Conservation (phyloP, 306 rosid genomes). For the Casuarina glauca region DNA sequence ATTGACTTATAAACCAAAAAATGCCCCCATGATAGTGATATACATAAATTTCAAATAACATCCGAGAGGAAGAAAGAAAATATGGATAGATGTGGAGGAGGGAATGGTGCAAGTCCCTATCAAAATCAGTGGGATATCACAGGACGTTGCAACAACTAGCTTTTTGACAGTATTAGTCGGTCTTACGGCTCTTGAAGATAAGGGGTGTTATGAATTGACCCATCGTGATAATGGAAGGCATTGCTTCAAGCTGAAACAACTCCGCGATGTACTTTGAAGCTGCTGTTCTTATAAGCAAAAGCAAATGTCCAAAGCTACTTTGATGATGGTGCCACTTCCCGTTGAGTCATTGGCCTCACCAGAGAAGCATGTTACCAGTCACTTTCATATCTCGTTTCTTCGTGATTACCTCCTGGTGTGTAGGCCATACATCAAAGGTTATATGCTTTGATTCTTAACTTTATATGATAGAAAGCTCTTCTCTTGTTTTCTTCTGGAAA, state of each 20-base stretch:
- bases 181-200: neutral
- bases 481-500: too few species aligned
- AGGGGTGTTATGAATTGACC: neutral
- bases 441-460: too few species aligned
- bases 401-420: too few species aligned
- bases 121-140: neutral
- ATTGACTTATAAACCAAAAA: too few species aligned
- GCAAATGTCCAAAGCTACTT: neutral
- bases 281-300: neutral
- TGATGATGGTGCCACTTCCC: too few species aligned
- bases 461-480: too few species aligned
- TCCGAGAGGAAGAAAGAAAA: neutral
- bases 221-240: neutral
- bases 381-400: too few species aligned
- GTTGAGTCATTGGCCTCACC: too few species aligned
- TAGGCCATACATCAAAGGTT: too few species aligned
- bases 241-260: neutral
- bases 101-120: neutral
- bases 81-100: neutral
- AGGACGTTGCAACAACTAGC: neutral
- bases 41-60: neutral
- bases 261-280: neutral
- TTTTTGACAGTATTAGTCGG: too few species aligned
- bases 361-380: too few species aligned
- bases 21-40: neutral